Evolutionary conservation across 352 stramenopile genomes (phyloP), one percentile per base, ranked within the genome.

Genomic region (Blastocystis sp.): DNA sequence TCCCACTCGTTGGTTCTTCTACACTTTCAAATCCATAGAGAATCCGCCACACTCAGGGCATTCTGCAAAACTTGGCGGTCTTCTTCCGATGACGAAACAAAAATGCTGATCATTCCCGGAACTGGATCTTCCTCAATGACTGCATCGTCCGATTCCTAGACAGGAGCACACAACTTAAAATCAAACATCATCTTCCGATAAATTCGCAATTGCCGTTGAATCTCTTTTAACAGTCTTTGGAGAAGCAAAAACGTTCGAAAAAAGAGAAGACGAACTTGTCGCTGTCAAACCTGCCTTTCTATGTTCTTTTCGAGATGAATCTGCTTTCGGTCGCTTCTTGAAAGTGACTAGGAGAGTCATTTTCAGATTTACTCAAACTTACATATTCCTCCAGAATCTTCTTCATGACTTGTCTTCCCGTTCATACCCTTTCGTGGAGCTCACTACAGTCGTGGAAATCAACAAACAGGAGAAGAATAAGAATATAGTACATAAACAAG

Each of bases 401-500:
- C 43, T 61, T 80, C 70, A 13, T 41, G 29, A 61, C n/a, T 9
- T 18, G 41, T 29, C 13, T 56, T 45, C 43, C 43, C 1, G 50
- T 56, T 77, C 66, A 77, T 77, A 37, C n/a, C 15, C 56, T 66
- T 37, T 29, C n/a, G 13, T 26, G 7, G 20, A 66, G 7, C 23
- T 13, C 56, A 26, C 23, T 37, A 29, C 9, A 66, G 0, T 66
- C 29, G 29, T n/a, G 20, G 23, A 23, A 37, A 13, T 37, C 26
- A 77, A 64, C 50, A 64, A 80, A 80, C 70, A 80, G 7, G 23
- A 18, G 62, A 18, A 47, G 64, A 80, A 11, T n/a, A 59, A 59
- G 13, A 26, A 80, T 80, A 80, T 80, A 64, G 20, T 80, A 80
- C 70, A 80, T 62, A 64, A 64, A 80, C 13, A 15, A 61, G 3